A percentile compares a stretch with the other conserved stretches of the same genome.
Evolutionary conservation across 75 land plant genomes (phyloP).

Genomic region (Cryptomeria japonica): DNA sequence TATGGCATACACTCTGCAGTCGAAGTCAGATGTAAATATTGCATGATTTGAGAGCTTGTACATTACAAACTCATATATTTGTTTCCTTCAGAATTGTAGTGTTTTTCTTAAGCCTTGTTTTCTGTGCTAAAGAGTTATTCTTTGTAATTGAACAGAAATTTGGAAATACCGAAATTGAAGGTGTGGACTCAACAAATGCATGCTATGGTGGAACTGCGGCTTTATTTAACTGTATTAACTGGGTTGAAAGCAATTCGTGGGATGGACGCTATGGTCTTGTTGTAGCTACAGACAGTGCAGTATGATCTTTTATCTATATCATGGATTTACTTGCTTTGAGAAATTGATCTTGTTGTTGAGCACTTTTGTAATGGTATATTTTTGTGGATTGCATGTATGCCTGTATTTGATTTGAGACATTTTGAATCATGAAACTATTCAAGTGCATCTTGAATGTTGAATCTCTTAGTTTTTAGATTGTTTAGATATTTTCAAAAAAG

Average conservation of each 20-base stretch:
- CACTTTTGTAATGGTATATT: background rate
- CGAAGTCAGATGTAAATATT: background rate
- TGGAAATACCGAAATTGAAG: slow-evolving; percentile 95
- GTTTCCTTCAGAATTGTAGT: background rate
- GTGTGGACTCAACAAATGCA: slow-evolving; percentile 98
- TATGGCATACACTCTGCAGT: background rate
- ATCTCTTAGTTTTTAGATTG: background rate
- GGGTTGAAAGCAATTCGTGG: slow-evolving; percentile 98
- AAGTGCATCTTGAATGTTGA: background rate
- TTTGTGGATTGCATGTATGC: background rate
- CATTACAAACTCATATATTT: background rate
- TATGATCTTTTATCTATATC: slow-evolving; percentile 34
- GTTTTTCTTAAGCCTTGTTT: slow-evolving; percentile 6
- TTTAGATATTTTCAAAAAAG: background rate
- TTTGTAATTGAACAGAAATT: slow-evolving; percentile 40
- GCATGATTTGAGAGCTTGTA: background rate
- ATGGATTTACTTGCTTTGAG: background rate
- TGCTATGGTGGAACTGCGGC: slow-evolving; percentile 99
- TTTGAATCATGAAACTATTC: background rate
- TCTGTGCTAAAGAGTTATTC: slow-evolving; percentile 4
- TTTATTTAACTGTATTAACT: slow-evolving; percentile 89
- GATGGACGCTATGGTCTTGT: slow-evolving; percentile 97
- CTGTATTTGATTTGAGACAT: background rate
- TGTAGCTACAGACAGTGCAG: slow-evolving; percentile 99
- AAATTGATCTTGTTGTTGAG: background rate